Percentiles rank a stretch among this genome's conserved stretches.
Evolutionary conservation across 352 stramenopile genomes (phyloP).

Genomic region (Porosira glacialis): DNA sequence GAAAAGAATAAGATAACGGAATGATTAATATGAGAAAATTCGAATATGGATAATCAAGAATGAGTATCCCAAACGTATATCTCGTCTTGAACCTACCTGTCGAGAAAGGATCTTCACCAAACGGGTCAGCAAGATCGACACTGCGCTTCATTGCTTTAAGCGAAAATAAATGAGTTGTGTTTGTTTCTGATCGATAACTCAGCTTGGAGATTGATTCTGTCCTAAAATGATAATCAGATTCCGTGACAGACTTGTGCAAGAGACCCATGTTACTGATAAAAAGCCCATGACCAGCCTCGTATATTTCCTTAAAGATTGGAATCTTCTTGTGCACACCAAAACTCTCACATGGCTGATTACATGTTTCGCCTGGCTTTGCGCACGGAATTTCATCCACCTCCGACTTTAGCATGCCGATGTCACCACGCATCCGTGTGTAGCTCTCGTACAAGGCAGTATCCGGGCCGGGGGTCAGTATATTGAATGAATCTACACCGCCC

Average conservation of each 20-base stretch:
- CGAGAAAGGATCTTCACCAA: slow-evolving; percentile 38
- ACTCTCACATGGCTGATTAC: slow-evolving; percentile 29
- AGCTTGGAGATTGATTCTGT: slow-evolving; percentile 54
- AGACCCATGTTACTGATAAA: slow-evolving; percentile 70
- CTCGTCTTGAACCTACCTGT: no score
- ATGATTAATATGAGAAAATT: no score
- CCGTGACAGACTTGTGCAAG: no score
- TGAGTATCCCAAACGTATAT: no score
- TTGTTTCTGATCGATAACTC: slow-evolving; percentile 52
- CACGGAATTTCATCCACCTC: no score
- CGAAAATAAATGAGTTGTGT: slow-evolving; percentile 69
- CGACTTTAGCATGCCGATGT: no score
- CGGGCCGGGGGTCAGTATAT: slow-evolving; percentile 4
- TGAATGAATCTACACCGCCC: slow-evolving; percentile 17
- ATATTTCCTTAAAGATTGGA: slow-evolving; percentile 50
- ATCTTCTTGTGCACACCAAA: slow-evolving; percentile 74
- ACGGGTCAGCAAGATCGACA: slow-evolving; percentile 54
- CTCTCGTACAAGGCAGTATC: slow-evolving; percentile 17
- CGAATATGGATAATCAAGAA: no score
- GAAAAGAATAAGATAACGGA: no score
- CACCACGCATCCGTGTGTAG: not conserved
- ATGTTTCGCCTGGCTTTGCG: no score
- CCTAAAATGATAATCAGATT: no score
- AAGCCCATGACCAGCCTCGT: slow-evolving; percentile 60
- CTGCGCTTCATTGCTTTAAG: slow-evolving; percentile 63